Conservation (phyloP, 148 eudicot species). For the Persicaria tinctoria region DNA sequence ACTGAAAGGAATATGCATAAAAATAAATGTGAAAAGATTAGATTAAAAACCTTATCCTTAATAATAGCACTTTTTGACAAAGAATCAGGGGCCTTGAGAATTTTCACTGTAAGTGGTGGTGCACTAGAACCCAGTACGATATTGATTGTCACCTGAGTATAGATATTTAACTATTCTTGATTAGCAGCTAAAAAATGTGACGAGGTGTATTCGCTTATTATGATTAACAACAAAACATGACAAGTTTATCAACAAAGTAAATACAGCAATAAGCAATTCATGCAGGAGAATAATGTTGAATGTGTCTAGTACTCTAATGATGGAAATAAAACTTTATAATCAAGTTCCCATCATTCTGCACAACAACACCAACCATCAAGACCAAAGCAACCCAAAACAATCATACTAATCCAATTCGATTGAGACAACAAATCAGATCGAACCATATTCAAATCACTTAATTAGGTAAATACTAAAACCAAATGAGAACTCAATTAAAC, state of each 20-base stretch:
- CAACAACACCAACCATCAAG: no score
- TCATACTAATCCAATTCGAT: no score
- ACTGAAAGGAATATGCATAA: no score
- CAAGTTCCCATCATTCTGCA: neutral
- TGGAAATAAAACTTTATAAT: neutral
- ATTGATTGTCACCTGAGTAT: slow-evolving; percentile 62
- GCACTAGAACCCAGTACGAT: slow-evolving; percentile 75
- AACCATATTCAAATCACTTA: no score
- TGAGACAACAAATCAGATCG: no score
- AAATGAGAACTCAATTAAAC: no score
- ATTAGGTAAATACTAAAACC: no score
- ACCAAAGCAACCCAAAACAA: no score
- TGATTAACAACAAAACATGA: neutral
- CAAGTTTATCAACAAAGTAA: neutral
- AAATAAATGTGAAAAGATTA: neutral
- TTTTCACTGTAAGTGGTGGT: slow-evolving; percentile 70
- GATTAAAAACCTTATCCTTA: slow-evolving; percentile 55
- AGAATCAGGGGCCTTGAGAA: slow-evolving; percentile 55
- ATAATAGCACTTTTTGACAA: slow-evolving; percentile 61
- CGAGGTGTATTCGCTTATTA: neutral
- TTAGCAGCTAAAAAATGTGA: slow-evolving; percentile 2
- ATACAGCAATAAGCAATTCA: neutral
- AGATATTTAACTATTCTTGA: slow-evolving; percentile 8
- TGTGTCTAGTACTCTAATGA: neutral
- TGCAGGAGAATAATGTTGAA: neutral